phyloP scores from a whole-genome alignment of 306 rosid genomes.

The Bauhinia variegata region DNA sequence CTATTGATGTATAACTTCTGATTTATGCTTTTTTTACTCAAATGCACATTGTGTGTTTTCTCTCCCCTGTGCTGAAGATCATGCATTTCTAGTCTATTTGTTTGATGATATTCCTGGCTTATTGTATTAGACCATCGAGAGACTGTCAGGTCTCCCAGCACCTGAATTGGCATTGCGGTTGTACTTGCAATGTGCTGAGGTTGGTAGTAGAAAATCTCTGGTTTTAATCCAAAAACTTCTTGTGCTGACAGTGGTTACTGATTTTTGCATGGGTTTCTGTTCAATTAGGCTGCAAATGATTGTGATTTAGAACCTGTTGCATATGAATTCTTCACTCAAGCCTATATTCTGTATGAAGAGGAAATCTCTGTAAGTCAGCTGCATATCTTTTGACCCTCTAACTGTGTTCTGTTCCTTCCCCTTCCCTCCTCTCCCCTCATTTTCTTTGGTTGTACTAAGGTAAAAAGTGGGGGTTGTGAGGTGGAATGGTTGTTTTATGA shows the following conservation, averaged over 20 bases:
- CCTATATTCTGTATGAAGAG: slow-evolving; percentile 95
- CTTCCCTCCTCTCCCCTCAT: not conserved
- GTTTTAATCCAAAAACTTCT: slow-evolving; percentile 24
- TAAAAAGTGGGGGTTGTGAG: not conserved
- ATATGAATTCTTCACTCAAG: slow-evolving; percentile 95
- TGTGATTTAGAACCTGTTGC: slow-evolving; percentile 94
- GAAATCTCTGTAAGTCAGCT: slow-evolving; percentile 86
- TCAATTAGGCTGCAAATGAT: slow-evolving; percentile 89
- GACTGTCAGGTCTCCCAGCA: slow-evolving; percentile 67
- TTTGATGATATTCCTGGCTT: slow-evolving; percentile 21
- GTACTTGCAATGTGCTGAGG: slow-evolving; percentile 98
- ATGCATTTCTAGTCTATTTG: slow-evolving; percentile 39
- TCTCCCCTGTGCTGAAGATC: not conserved
- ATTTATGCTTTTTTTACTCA: slow-evolving; percentile 16
- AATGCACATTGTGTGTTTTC: not conserved
- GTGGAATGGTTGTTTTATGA: slow-evolving; percentile 10
- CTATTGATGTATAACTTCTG: not conserved
- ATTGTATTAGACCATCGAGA: slow-evolving; percentile 78
- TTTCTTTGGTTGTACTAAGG: slow-evolving; percentile 25
- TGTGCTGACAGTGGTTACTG: slow-evolving; percentile 27
- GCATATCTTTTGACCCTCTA: slow-evolving; percentile 12
- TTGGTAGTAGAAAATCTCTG: slow-evolving; percentile 53
- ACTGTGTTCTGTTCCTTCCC: not conserved
- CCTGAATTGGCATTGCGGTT: slow-evolving; percentile 86
- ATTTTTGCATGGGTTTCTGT: slow-evolving; percentile 30